Base-by-base conservation (phyloP, 192 early-diverging fungal species). In the Backusella macrospora region DNA sequence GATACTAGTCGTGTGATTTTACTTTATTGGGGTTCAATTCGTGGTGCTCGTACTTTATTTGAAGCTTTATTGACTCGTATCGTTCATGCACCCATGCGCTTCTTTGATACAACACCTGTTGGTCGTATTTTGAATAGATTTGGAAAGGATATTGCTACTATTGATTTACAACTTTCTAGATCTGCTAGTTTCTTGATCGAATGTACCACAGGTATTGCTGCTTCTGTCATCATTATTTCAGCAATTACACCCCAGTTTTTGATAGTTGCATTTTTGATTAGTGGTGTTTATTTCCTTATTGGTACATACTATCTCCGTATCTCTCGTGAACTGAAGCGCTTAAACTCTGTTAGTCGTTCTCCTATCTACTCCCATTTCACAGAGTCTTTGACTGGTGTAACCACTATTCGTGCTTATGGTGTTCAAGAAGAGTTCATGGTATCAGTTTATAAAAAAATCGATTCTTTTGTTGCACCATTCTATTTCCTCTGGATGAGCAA, bases 241-340 rank as follows among this genome's bases (percentile, higher is more conserved):
- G 65, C 67, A 2, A 68, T 84, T 4, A 83, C 79, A 0, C 82
- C 79, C 1, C 75, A 74, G 37, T 83, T 86, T 65, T 72, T 81
- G 68, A 68, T 83, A 46, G 68, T 77, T 16, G 83, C 74, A 13
- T 75, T 78, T 49, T 9, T 82, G 16, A 79, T 83, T 68, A 73
- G 75, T 72, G 81, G 44, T 37, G 8, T 90, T 13, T 95, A 93
- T 74, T 76, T 84, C 9, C 71, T 85, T 44, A 81, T 96, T 62
- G 88, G 87, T 46, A 70, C 76, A 0, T 86, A 88, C 55, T 97
- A 94, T 77, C 78, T 94, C 23, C 83, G 83, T 16, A 82, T 91
- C 0, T 92, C 93, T 3, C 88, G 96, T 55, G 96, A 98, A 81
- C 83, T 97, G 72, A 96, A 97, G 84, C 90, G 96, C 18, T 80